A percentile compares a stretch with the other conserved stretches of the same genome.
These are phyloP conservation scores for Nicotiana attenuata DNA, from an alignment of 257 asterid genomes.

Conservation along the genomic window DNA sequence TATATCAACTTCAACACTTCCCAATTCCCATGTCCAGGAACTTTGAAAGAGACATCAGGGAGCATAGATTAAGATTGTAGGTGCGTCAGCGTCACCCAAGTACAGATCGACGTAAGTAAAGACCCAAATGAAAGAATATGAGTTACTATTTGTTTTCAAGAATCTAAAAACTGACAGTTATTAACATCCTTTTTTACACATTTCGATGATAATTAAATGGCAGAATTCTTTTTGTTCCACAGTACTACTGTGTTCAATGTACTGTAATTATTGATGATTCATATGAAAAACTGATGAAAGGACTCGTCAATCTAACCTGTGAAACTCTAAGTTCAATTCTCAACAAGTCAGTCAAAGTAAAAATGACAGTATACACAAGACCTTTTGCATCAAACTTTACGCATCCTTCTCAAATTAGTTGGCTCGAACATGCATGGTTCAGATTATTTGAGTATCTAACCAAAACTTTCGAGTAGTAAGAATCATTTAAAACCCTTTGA, in stretches of 20 bases:
- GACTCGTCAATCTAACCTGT: not conserved
- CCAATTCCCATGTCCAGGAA: not conserved
- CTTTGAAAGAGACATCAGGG: slow-evolving; percentile 33
- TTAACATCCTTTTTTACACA: not conserved
- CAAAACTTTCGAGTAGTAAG: no score
- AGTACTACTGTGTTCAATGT: not conserved
- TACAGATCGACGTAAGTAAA: slow-evolving; percentile 19
- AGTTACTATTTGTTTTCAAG: not conserved
- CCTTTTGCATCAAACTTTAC: not conserved
- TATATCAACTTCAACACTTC: not conserved
- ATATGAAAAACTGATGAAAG: not conserved
- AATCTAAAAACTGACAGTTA: not conserved
- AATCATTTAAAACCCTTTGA: no score
- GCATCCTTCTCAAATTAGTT: not conserved
- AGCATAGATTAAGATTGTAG: no score
- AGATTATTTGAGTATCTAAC: no score
- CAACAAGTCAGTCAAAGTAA: not conserved
- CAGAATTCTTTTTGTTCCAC: not conserved
- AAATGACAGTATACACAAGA: not conserved
- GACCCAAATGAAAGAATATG: slow-evolving; percentile 21
- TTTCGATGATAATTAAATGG: not conserved
- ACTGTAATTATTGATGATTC: not conserved
- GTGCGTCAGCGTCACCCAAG: slow-evolving; percentile 13
- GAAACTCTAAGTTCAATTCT: not conserved
- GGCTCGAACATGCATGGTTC: no score